phyloP scores from a whole-genome alignment of 208 protist genomes.

The Porcisia hertigi region DNA sequence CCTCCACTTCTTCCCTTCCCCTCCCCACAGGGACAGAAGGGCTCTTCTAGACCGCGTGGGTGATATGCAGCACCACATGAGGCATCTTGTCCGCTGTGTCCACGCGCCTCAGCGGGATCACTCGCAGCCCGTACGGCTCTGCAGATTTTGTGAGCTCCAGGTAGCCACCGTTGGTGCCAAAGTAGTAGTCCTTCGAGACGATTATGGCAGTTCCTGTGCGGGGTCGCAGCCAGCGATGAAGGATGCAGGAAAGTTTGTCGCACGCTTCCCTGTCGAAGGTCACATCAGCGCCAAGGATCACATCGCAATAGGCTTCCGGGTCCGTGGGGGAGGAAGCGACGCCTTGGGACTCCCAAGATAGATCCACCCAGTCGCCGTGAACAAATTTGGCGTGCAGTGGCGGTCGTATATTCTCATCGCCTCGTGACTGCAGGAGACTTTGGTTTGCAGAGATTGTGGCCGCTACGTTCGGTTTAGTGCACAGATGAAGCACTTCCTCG shows the following conservation, averaged over 20 bases:
- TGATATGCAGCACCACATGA: slow-evolving; percentile 62
- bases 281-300: slow-evolving; percentile 83
- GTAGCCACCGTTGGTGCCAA: slow-evolving; percentile 83
- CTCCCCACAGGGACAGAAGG: not conserved
- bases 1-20: not conserved
- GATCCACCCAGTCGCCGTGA: slow-evolving; percentile 73
- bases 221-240: slow-evolving; percentile 64
- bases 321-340: not conserved
- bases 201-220: slow-evolving; percentile 56
- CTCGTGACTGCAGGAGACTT: not conserved
- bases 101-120: slow-evolving; percentile 40
- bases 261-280: slow-evolving; percentile 86
- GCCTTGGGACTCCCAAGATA: slow-evolving; percentile 36
- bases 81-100: slow-evolving; percentile 66
- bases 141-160: slow-evolving; percentile 54
- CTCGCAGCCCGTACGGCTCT: slow-evolving; percentile 33
- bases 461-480: slow-evolving; percentile 79
- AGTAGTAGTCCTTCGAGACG: slow-evolving; percentile 90
- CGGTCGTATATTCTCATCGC: not conserved
- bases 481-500: slow-evolving; percentile 71
- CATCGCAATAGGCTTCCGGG: slow-evolving; percentile 27
- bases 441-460: slow-evolving; percentile 39
- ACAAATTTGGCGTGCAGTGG: slow-evolving; percentile 55
- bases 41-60: not conserved
- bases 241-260: slow-evolving; percentile 63